Base-by-base conservation (phyloP, 2,329 filamentous ascomycete genomes). In the Penicillium psychrosexuale region DNA sequence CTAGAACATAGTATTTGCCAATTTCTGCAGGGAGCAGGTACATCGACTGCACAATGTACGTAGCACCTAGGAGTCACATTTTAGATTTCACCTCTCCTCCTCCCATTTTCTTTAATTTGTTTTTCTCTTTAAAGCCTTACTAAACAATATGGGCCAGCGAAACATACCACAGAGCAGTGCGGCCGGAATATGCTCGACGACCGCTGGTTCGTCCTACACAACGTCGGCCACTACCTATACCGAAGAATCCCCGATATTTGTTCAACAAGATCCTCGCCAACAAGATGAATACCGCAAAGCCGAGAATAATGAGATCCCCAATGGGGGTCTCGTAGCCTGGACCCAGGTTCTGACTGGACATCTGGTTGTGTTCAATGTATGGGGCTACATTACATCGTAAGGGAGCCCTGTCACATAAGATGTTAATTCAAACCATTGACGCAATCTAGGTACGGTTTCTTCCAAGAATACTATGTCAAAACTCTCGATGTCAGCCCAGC, bases 381-480 rank as follows among this genome's bases (percentile, higher is more conserved):
- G 52, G 52, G 52, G 52, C 39, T 55, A 55, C 34, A 55, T 55
- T 28, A 55, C 52, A 30, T 55, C 52, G 52, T 55, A 40, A 55
- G 52, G 19, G 13, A 31, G 11, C 33, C 38, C 12, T 15, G n/a
- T 43, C 12, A 36, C 30, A 30, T 36, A 17, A 5, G 3, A 34
- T 38, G 6, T 13, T 6, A 24, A 17, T 28, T 13, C 3, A 9
- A 31, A 7, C 28, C 7, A 17, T 27, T 55, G n/a, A 55, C 27
- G 1, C 12, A 7, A 30, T 42, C 12, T 19, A 55, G 52, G 6
- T 55, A 55, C 50, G 76, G 77, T 9, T 66, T 78, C 27, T 80
- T 78, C 56, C 76, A 80, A 65, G 65, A 69, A 13, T 77, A 78
- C 62, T 79, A 80, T 56, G 66, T 69, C 3, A 63, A 64, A 5